Base-by-base conservation (phyloP, 352 stramenopile genomes). In the Phytophthora macrochlamydospora region DNA sequence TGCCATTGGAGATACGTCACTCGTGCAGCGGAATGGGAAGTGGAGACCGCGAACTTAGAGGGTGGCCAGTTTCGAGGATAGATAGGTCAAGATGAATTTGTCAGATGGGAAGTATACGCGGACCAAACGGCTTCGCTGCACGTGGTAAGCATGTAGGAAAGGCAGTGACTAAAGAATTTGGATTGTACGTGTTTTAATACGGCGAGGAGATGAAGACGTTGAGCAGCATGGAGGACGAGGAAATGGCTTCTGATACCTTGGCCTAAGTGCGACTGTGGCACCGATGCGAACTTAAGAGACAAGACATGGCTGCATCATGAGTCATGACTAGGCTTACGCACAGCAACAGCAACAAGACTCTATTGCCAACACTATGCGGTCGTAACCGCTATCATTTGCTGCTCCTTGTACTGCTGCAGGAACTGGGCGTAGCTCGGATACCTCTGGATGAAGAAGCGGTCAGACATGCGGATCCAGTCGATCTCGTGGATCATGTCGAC, bases 401-500 rank as follows among this genome's bases (percentile, higher is more conserved):
- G 51, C 1, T 43, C 29, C 31, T 61, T 69, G 58, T 68, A 65
- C 35, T 57, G 37, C n/a, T 13, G 51, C 42, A 55, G 1, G 28
- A 60, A 74, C 31, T 18, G 29, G 33, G 50, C 24, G 60, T 80
- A 87, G 6, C 48, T 56, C 0, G 76, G 66, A 57, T 76, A 79
- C 11, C 57, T 62, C 24, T 73, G 35, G 1, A 58, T 62, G 57
- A 90, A 87, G 4, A 24, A 18, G 4, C 14, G 2, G 3, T 85
- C 68, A 1, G 78, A 11, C 30, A 71, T 67, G 7, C 62, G 8
- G 30, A 90, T 80, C 81, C 81, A 90, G 11, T 46, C 38, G 14
- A 63, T 31, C 44, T 65, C 61, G 7, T 66, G 48, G n/a, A 55
- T 12, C 14, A 78, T 62, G 56, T 66, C 38, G 18, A 59, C 29